Base-by-base conservation (phyloP, 2,329 filamentous ascomycete species). In the Diaporthe sp. region DNA sequence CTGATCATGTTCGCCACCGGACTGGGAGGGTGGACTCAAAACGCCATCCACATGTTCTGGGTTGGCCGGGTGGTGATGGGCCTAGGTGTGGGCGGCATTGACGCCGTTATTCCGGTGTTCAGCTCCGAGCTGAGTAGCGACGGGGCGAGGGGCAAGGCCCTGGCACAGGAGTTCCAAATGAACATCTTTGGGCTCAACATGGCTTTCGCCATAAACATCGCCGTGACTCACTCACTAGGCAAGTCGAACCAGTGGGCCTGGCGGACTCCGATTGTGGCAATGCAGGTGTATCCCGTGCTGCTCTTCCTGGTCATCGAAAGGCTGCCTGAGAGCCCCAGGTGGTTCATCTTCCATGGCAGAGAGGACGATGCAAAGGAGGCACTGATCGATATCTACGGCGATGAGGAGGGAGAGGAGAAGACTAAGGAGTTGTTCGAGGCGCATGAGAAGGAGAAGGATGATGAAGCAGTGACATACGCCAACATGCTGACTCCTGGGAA, bases 151-250 rank as follows among this genome's bases (percentile, higher is more conserved):
- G 90, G 91, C 8, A 88, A 88, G 78, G 89, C 90, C 1, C 81
- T 92, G 58, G 90, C 90, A 1, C 89, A 92, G 79, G 90, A 92
- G 78, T 92, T 92, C 78, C 90, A 92, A 80, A 88, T 87, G 81
- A 93, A 93, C 77, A 92, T 92, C 77, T 89, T 92, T 74, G 90
- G 91, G 0, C 81, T 93, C 2, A 86, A 91, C 75, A 87, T 91
- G 86, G 90, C 90, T 0, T 92, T 92, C 80, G 87, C 84, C 0
- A 88, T 92, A 80, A 92, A 92, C 77, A 82, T 92, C 1, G 85
- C 82, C 1, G 85, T 90, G 3, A 92, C 90, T 0, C 81, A 87
- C 8, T 80, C 81, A 0, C 83, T 92, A 5, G 89, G 90, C 4
- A 91, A 92, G 78, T 80, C 83, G 10, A 89, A 84, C 77, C 85